Conservation (phyloP, 2,329 filamentous ascomycete species). For the Xylariaceae sp. region DNA sequence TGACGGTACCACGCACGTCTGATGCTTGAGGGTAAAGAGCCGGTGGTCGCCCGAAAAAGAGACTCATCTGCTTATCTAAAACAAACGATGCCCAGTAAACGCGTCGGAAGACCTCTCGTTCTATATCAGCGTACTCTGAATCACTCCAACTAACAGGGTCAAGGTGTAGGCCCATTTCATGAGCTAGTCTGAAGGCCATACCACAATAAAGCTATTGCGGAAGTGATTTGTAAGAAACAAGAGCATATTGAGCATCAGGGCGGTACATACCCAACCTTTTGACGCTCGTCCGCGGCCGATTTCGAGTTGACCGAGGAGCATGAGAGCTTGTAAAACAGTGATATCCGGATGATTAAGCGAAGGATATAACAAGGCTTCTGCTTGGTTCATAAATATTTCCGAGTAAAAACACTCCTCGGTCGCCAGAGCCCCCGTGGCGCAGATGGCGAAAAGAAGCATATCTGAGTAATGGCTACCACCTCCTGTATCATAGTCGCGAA, state of each 20-base stretch:
- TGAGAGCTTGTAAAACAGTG: slow-evolving; percentile 43
- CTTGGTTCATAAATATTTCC: slow-evolving; percentile 41
- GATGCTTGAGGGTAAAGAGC: slow-evolving; percentile 47
- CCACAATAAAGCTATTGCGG: slow-evolving; percentile 38
- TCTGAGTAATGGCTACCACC: slow-evolving; percentile 47
- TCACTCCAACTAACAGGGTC: slow-evolving; percentile 48
- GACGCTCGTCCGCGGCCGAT: slow-evolving; percentile 45
- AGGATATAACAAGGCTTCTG: slow-evolving; percentile 41
- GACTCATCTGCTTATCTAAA: slow-evolving; percentile 47
- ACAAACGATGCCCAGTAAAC: slow-evolving; percentile 50
- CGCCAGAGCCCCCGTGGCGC: slow-evolving; percentile 46
- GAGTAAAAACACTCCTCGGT: slow-evolving; percentile 38
- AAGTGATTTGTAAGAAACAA: no score
- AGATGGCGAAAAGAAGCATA: slow-evolving; percentile 45
- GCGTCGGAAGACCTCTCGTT: slow-evolving; percentile 45
- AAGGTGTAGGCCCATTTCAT: slow-evolving; percentile 50
- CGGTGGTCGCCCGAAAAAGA: slow-evolving; percentile 49
- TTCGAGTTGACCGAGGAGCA: slow-evolving; percentile 43
- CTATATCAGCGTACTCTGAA: slow-evolving; percentile 35
- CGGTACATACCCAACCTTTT: slow-evolving; percentile 39
- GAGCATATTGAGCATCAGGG: no score
- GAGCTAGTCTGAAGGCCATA: slow-evolving; percentile 48
- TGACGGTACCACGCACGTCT: slow-evolving; percentile 45
- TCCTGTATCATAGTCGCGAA: slow-evolving; percentile 45
- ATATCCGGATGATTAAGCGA: slow-evolving; percentile 44